Evolutionary conservation across 2,329 filamentous ascomycete genomes (phyloP).

Genomic region (Alternaria brassicae): DNA sequence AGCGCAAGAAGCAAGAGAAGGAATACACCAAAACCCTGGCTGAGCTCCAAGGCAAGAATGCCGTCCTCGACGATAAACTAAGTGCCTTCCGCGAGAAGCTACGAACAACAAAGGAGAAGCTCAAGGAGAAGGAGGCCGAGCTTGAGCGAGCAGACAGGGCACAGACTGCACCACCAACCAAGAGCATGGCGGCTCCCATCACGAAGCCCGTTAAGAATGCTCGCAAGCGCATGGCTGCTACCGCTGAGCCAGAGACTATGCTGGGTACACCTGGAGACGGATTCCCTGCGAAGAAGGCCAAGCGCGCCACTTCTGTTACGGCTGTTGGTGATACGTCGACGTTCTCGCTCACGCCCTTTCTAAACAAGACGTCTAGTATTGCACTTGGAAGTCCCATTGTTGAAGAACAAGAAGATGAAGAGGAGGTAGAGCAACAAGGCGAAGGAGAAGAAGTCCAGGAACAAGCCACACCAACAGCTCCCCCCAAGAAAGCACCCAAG

Average conservation of each 20-base stretch:
- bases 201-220: conserved; percentile 50
- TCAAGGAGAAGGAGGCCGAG: conserved; percentile 69
- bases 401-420: conserved; percentile 32
- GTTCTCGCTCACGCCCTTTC: conserved; percentile 93
- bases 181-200: conserved; percentile 39
- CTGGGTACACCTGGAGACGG: conserved; percentile 59
- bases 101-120: conserved; percentile 71
- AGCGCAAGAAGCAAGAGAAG: conserved; percentile 61
- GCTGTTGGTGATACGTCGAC: conserved; percentile 83
- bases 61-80: conserved; percentile 73
- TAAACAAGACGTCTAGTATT: conserved; percentile 75
- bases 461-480: conserved; percentile 41
- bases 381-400: conserved; percentile 54
- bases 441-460: conserved; percentile 34
- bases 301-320: conserved; percentile 60
- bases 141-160: conserved; percentile 55
- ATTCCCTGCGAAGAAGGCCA: conserved; percentile 55
- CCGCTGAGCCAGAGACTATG: conserved; percentile 57
- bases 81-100: conserved; percentile 74
- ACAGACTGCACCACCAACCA: conserved; percentile 48
- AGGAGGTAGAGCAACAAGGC: conserved; percentile 28
- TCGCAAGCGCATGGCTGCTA: conserved; percentile 53
- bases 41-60: conserved; percentile 68
- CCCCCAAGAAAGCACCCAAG: conserved; percentile 39
- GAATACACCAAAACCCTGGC: conserved; percentile 63